Conservation (phyloP, 2,329 filamentous ascomycete species). For the Colletotrichum sansevieriae region DNA sequence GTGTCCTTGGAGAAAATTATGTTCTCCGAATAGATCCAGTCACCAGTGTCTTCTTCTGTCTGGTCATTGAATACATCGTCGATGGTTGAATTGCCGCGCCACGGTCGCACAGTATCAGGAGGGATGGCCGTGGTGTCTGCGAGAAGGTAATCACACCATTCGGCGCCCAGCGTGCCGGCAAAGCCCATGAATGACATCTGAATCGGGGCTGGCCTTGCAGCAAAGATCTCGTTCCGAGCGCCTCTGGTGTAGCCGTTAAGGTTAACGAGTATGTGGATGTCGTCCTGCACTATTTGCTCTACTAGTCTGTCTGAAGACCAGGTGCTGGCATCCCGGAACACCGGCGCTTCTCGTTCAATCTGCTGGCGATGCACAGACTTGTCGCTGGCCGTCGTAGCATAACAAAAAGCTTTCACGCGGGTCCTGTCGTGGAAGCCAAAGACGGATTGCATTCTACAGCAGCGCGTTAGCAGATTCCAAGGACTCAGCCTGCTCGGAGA, state of each 20-base stretch:
- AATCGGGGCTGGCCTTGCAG: constrained; percentile 91
- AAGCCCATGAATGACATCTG: constrained; percentile 99
- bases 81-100: constrained; percentile 79
- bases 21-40: constrained; percentile 97
- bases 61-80: constrained; percentile 77
- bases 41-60: constrained; percentile 75
- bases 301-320: constrained; percentile 90
- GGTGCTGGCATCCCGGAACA: constrained; percentile 88
- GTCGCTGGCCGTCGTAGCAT: constrained; percentile 94
- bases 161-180: constrained; percentile 92
- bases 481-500: neutral
- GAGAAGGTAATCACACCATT: constrained; percentile 98
- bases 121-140: constrained; percentile 92
- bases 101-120: constrained; percentile 82
- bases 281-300: constrained; percentile 86
- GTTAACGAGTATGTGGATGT: constrained; percentile 95
- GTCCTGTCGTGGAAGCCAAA: constrained; percentile 87
- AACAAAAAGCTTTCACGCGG: constrained; percentile 89
- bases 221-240: constrained; percentile 97
- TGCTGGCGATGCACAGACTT: constrained; percentile 89
- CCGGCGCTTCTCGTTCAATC: constrained; percentile 91
- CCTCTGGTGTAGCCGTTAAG: constrained; percentile 98
- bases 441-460: constrained; percentile 88
- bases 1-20: constrained; percentile 95
- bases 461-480: constrained; percentile 31